These are phyloP conservation scores for Alloteropsis angusta DNA, from an alignment of 202 grass and related monocot species.

Conservation along the genomic window DNA sequence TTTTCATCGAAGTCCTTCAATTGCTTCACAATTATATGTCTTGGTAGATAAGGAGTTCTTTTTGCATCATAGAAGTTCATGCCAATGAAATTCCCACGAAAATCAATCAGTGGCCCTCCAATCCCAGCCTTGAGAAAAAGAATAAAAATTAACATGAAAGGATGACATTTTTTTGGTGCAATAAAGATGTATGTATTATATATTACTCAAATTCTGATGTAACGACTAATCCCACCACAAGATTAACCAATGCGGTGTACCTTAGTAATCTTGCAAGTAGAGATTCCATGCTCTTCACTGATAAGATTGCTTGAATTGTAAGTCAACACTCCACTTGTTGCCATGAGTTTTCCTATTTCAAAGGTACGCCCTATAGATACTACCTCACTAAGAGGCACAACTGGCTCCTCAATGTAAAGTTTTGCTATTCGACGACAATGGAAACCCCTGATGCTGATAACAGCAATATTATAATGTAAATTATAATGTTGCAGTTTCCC, in stretches of 20 bases:
- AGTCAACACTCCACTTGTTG: not conserved
- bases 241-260: not conserved
- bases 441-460: not conserved
- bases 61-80: not conserved
- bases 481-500: not conserved
- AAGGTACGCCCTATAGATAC: slow-evolving; percentile 2
- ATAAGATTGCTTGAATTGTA: not conserved
- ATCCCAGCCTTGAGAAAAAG: not conserved
- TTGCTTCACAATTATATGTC: not conserved
- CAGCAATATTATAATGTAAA: slow-evolving; percentile 8
- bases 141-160: no score
- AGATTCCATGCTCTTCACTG: not conserved
- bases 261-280: not conserved
- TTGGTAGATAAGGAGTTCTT: not conserved
- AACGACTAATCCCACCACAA: not conserved
- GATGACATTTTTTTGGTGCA: no score
- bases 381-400: not conserved
- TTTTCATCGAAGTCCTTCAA: not conserved
- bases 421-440: not conserved
- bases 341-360: not conserved
- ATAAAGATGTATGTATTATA: not conserved
- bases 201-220: not conserved
- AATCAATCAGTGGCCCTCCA: not conserved
- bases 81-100: not conserved
- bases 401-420: not conserved